Evolutionary conservation across 2,329 filamentous ascomycete genomes (phyloP), one percentile per base, ranked within the genome.

Genomic region (Fonsecaea multimorphosa): DNA sequence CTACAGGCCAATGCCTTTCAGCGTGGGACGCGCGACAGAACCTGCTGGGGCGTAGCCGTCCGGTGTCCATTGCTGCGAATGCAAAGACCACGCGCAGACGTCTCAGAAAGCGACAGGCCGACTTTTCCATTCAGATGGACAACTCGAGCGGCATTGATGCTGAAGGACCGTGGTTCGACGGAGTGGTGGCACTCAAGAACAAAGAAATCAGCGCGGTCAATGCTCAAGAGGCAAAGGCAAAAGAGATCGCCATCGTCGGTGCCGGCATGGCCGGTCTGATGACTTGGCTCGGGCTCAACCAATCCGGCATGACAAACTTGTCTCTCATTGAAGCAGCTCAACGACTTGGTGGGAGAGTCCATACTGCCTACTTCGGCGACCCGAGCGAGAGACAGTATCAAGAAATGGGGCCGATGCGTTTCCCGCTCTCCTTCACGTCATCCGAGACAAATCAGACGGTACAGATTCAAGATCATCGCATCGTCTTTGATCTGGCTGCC

Each of bases 251-350:
- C 31, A 84, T 96, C 59, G 78, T 95, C 31, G 93, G 93, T 62
- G 91, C 88, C 66, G 93, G 93, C 44, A 88, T 96, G 75, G 94
- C 92, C 1, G 93, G 93, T 58, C 84, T 96, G 61, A 78, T 82
- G 64, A 78, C 78, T 2, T 76, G 75, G 52, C 70, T 80, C 11
- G 74, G 82, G 14, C 78, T 82, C 2, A 77, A 80, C 27, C 80
- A 78, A 6, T 78, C 81, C 2, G 79, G 80, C 0, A 75, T 83
- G 14, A 76, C 78, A 14, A 78, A 82, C 58, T 80, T 80, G 80
- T 78, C 81, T 53, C 79, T 83, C 0, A 71, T 79, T 2, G 81
- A 83, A 68, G 79, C 81, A 0, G 77, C 77, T 0, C 71, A 77
- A 1, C 74, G 79, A 3, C 63, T 81, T 1, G 81, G 81, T 0